Percentiles rank a stretch among this genome's conserved stretches.
Conservation (phyloP, 192 early-diverging fungal genomes). For the Coemansia sp. region DNA sequence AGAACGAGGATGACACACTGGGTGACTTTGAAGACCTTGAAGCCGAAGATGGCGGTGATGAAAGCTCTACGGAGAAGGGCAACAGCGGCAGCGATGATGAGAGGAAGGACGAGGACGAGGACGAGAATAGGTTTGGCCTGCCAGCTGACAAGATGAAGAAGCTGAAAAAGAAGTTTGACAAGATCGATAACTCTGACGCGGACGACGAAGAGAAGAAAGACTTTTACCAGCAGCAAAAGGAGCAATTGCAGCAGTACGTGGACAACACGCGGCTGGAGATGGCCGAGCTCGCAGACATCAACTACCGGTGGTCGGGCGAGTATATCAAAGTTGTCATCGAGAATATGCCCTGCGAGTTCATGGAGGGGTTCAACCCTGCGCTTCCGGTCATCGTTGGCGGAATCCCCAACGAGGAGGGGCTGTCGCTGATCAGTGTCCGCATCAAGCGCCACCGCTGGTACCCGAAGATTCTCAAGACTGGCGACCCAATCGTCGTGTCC, state of each 20-base stretch:
- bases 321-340: conserved; percentile 92
- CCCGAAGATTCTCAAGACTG: conserved; percentile 92
- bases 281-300: conserved; percentile 80
- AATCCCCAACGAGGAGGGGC: conserved; percentile 84
- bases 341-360: conserved; percentile 93
- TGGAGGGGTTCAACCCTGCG: conserved; percentile 84
- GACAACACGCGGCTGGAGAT: conserved; percentile 86
- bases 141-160: conserved; percentile 78
- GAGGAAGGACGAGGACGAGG: conserved; percentile 60
- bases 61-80: conserved; percentile 53
- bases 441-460: conserved; percentile 99
- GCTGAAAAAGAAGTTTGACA: conserved; percentile 93
- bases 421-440: conserved; percentile 93
- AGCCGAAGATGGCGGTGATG: conserved; percentile 22
- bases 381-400: conserved; percentile 93
- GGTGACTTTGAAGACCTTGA: conserved; percentile 38
- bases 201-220: conserved; percentile 69
- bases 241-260: conserved; percentile 81
- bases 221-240: conserved; percentile 89
- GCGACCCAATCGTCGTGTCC: conserved; percentile 97
- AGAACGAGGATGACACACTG: conserved; percentile 53
- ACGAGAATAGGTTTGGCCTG: conserved; percentile 62
- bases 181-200: conserved; percentile 78
- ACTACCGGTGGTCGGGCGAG: conserved; percentile 90
- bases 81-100: conserved; percentile 30